phyloP scores from a whole-genome alignment of 2,329 filamentous ascomycete genomes.

The Stemphylium vesicarium region DNA sequence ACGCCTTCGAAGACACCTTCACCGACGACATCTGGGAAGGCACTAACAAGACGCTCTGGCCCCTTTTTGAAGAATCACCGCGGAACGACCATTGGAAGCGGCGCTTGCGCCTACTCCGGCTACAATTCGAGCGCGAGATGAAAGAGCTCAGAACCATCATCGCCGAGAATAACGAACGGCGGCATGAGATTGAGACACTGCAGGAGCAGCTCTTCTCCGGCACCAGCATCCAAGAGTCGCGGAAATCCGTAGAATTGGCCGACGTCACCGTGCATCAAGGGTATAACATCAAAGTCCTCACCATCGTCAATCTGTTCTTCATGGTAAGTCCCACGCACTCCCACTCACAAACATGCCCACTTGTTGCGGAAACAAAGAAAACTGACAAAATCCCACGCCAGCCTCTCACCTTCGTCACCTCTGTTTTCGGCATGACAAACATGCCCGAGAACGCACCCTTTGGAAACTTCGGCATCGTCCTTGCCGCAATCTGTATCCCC shows the following conservation, averaged over 20 bases:
- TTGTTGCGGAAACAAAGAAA: not conserved
- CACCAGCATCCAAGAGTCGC: constrained; percentile 66
- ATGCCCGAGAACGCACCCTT: constrained; percentile 48
- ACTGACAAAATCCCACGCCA: not conserved
- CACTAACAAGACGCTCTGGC: constrained; percentile 62
- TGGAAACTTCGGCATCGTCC: constrained; percentile 51
- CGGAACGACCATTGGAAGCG: constrained; percentile 58
- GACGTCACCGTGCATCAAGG: constrained; percentile 63
- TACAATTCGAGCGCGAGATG: constrained; percentile 61
- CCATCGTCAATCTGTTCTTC: constrained; percentile 67
- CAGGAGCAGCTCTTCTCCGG: constrained; percentile 69
- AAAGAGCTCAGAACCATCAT: constrained; percentile 57
- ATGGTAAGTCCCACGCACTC: constrained; percentile 39
- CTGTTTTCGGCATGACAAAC: constrained; percentile 62
- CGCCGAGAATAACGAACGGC: constrained; percentile 60
- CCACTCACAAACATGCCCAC: too few relatives aligned
- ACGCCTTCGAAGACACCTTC: constrained; percentile 64
- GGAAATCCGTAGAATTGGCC: constrained; percentile 64
- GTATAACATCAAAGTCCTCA: constrained; percentile 65
- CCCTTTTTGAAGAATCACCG: constrained; percentile 56
- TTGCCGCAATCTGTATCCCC: constrained; percentile 52
- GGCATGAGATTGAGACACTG: constrained; percentile 63
- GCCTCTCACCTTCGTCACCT: constrained; percentile 67
- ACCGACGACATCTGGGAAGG: constrained; percentile 66
- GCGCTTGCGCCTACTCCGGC: constrained; percentile 55